Conservation (phyloP, 140 eudicot genomes). For the Ambrosia hybrid region DNA sequence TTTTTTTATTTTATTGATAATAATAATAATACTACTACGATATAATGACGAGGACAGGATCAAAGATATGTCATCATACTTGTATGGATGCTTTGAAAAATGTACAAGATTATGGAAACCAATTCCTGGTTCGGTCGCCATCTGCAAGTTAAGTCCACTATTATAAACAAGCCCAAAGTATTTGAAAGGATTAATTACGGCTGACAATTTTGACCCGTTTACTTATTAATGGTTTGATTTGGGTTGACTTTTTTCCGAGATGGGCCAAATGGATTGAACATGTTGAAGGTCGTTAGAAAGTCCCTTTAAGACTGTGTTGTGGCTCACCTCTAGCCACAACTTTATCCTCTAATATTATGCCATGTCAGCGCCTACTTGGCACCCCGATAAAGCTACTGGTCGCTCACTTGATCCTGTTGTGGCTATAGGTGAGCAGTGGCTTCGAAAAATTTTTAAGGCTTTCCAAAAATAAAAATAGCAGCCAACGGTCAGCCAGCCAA, state of each 20-base stretch:
- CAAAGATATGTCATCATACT: slow-evolving; percentile 40
- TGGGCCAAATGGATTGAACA: not conserved
- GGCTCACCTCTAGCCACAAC: too few relatives aligned
- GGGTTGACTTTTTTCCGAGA: not conserved
- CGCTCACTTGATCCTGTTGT: too few relatives aligned
- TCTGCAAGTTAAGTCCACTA: slow-evolving; percentile 39
- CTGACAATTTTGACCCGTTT: not conserved
- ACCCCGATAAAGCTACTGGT: too few relatives aligned
- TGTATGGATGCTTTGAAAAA: slow-evolving; percentile 79
- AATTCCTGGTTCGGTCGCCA: slow-evolving; percentile 64
- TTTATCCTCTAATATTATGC: too few relatives aligned
- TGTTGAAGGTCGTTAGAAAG: not conserved
- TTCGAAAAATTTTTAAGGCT: too few relatives aligned
- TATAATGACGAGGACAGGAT: slow-evolving; percentile 6
- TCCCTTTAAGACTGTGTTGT: not conserved
- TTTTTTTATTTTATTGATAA: not conserved
- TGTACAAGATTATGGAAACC: slow-evolving; percentile 72
- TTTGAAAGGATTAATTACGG: not conserved
- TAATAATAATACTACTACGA: not conserved
- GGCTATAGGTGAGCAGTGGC: too few relatives aligned
- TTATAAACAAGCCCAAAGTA: slow-evolving; percentile 2
- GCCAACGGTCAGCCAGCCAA: too few relatives aligned
- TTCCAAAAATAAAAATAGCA: too few relatives aligned
- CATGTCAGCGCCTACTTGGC: too few relatives aligned
- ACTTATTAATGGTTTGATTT: not conserved